Evolutionary conservation across 768 basidiomycete species (phyloP), one percentile per base, ranked within the genome.

Genomic region (Termitomyces sp.): DNA sequence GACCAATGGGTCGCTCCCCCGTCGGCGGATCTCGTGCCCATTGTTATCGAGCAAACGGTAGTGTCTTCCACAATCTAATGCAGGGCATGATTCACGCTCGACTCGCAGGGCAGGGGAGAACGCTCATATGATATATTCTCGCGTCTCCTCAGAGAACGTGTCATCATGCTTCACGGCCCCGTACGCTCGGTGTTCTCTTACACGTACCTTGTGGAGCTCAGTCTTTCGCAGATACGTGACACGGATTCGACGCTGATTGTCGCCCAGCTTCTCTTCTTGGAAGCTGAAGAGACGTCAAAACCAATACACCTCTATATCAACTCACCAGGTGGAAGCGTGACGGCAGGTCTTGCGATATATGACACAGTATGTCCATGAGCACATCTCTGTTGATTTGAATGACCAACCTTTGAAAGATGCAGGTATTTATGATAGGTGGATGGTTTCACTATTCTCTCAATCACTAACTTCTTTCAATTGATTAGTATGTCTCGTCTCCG

Each of bases 231-330:
- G 94, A 93, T 98, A 68, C 83, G 84, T 61, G 95, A 97, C 72
- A 80, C 82, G n/a, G 87, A 92, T 64, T 89, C 95, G 1, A 89
- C 94, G 4, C 76, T 97, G 56, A 80, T 86, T 34, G 93, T 97
- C 7, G 92, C 95, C 1, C 95, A 98, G 66, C 77, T 98, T 8
- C 84, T 98, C 41, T 98, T 96, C 71, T 79, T 98, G 57, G 96
- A 98, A 76, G 95, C 96, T 1, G 95, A 96, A 70, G 94, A 98
- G 61, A 85, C 94, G 0, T 84, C 86, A 9, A 92, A 93, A 68
- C 96, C 96, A 3, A 97, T 98, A 54, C 94, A 96, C 65, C 73
- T 98, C 11, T 98, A 98, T 71, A 96, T 98, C 63, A 98, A 98
- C 72, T 94, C 91, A 7, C 96, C 96, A 0, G 96, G 96, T 2